Base-by-base conservation (phyloP, 2,329 filamentous ascomycete species). In the Aspergillus versicolor region DNA sequence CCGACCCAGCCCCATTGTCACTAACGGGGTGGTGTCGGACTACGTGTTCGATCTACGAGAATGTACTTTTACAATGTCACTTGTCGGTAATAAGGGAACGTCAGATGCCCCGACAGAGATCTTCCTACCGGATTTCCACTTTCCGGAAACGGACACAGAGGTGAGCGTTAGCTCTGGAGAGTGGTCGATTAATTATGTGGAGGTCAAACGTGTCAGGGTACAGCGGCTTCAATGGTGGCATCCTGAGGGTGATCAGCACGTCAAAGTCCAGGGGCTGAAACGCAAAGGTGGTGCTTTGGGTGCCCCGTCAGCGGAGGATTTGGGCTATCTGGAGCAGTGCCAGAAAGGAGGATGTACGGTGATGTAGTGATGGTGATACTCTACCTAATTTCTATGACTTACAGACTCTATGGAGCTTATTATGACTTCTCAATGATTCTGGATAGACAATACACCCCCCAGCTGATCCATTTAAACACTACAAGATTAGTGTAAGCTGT, bases 211-310 rank as follows among this genome's bases (percentile, higher is more conserved):
- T 0, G 85, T 85, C 5, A 78, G 85, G 64, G 79, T 91, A 59
- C 93, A 97, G 77, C 84, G 84, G 62, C 76, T 99, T 61, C 85
- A 85, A 65, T 99, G 94, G 94, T 97, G 93, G 92, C 92, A 99
- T 75, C 85, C 85, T 1, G 88, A 88, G 55, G 94, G 93, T 2
- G 86, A 92, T 64, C 93, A 97, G 75, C 86, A 79, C 47, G 81
- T 99, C 54, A 89, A 83, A 60, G 82, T 97, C 8, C 87, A 83
- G 19, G 94, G 94, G 0, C 77, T 90, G 19, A 85, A 89, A 65
- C 83, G 88, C 65, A 87, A 81, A 65, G 71, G 68, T 4, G 72
- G 73, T 3, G 67, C 72, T 7, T 52, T 66, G 52, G 53, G 65
- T 2, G 67, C 65, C 43, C 85, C 83, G 2, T 82, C 82, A 3